These are phyloP conservation scores for Mycosphaerella sp. DNA, from an alignment of 2,329 filamentous ascomycete genomes.

Conservation along the genomic window DNA sequence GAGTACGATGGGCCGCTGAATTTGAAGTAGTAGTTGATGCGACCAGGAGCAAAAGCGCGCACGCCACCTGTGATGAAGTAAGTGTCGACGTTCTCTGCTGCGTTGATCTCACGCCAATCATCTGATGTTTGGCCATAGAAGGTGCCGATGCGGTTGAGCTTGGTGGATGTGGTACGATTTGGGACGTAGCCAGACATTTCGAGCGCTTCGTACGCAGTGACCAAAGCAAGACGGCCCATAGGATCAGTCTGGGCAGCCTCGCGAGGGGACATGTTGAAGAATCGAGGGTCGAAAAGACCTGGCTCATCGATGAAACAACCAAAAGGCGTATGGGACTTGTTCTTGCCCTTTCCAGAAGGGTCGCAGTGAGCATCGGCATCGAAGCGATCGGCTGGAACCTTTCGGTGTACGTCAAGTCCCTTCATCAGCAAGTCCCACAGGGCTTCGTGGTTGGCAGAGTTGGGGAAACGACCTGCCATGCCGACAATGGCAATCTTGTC, in stretches of 20 bases:
- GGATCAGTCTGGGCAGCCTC: constrained; percentile 76
- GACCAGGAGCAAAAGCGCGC: constrained; percentile 55
- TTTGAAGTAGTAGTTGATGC: constrained; percentile 71
- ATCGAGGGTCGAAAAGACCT: constrained; percentile 70
- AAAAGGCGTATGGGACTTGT: constrained; percentile 69
- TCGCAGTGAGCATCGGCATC: constrained; percentile 65
- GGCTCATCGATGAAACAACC: constrained; percentile 72
- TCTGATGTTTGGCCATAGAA: constrained; percentile 72
- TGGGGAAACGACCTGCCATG: constrained; percentile 70
- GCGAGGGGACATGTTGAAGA: constrained; percentile 81
- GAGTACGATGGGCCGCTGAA: constrained; percentile 67
- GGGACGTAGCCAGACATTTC: constrained; percentile 75
- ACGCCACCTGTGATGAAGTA: constrained; percentile 61
- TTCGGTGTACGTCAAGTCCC: constrained; percentile 66
- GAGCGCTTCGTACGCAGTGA: constrained; percentile 72
- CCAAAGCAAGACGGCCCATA: constrained; percentile 68
- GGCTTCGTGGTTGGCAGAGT: constrained; percentile 62
- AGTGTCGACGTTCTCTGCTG: constrained; percentile 63
- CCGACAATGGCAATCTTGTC: constrained; percentile 81
- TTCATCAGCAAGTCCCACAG: constrained; percentile 71
- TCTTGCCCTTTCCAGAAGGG: constrained; percentile 63
- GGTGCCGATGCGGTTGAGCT: constrained; percentile 59
- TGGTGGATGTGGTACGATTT: constrained; percentile 62
- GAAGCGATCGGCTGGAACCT: constrained; percentile 64
- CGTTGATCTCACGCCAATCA: constrained; percentile 71